Evolutionary conservation across 2,329 filamentous ascomycete species (phyloP).

Genomic region (Cytospora paraplurivora): DNA sequence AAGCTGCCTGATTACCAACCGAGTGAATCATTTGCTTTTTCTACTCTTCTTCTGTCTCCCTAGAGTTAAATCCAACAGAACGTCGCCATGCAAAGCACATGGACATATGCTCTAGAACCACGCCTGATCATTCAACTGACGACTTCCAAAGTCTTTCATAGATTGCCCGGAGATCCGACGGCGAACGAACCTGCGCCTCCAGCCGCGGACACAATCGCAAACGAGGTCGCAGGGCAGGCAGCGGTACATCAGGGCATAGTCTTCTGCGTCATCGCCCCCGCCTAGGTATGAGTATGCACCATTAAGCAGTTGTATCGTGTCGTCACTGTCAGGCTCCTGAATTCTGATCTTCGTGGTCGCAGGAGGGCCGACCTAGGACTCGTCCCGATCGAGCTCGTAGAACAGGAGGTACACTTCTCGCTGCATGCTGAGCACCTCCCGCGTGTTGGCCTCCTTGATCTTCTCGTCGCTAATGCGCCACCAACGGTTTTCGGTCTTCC

Average conservation of each 20-base stretch:
- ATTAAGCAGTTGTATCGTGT: conserved; percentile 7
- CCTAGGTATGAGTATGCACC: neutral
- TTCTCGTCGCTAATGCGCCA: conserved; percentile 99
- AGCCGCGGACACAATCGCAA: neutral
- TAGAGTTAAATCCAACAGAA: neutral
- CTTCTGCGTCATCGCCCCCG: neutral
- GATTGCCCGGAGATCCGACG: conserved; percentile 15
- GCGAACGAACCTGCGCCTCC: neutral
- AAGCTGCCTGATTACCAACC: neutral
- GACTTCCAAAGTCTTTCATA: conserved; percentile 8
- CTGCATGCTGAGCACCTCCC: conserved; percentile 90
- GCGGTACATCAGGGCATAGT: neutral
- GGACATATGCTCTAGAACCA: neutral
- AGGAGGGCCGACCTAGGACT: conserved; percentile 22
- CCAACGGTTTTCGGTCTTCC: conserved; percentile 74
- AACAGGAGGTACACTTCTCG: conserved; percentile 95
- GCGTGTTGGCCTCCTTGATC: conserved; percentile 90
- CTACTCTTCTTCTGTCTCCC: neutral
- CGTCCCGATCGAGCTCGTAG: conserved; percentile 76
- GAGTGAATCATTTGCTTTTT: neutral
- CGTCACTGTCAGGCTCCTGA: conserved; percentile 5
- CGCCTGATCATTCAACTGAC: conserved; percentile 13
- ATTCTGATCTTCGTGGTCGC: conserved; percentile 1
- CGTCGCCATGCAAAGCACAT: neutral
- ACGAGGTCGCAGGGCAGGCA: conserved; percentile 6